These are phyloP conservation scores for Oldenlandia corymbosa DNA, from an alignment of 257 asterid species.

Conservation along the genomic window DNA sequence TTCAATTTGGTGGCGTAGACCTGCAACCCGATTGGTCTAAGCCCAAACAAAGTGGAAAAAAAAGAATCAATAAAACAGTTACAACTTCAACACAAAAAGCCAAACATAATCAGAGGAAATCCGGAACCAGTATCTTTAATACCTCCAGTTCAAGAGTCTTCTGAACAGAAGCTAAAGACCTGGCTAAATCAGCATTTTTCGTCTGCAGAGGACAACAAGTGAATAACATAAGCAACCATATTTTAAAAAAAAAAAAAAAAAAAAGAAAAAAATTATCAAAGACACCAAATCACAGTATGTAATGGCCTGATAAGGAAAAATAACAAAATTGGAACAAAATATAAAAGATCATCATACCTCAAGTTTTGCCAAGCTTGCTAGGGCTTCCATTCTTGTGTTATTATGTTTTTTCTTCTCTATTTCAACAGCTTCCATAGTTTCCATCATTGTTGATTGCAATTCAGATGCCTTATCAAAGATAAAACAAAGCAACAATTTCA, in stretches of 20 bases:
- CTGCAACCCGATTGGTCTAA: conserved; percentile 61
- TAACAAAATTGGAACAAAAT: conserved; percentile 12
- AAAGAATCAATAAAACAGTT: neutral
- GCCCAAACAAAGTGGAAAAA: conserved; percentile 25
- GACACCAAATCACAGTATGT: neutral
- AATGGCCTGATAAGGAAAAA: neutral
- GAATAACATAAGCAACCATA: conserved; percentile 3
- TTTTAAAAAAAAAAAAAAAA: neutral
- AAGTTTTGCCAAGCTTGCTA: conserved; percentile 62
- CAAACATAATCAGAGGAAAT: conserved; percentile 5
- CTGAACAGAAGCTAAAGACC: conserved; percentile 73
- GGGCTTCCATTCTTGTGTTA: conserved; percentile 87
- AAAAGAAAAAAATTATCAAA: neutral
- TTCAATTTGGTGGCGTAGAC: conserved; percentile 61
- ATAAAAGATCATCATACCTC: conserved; percentile 44
- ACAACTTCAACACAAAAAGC: neutral
- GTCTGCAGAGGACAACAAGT: conserved; percentile 46
- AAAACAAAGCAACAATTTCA: neutral
- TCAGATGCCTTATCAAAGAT: conserved; percentile 66
- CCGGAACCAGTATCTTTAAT: conserved; percentile 20
- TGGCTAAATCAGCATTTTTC: conserved; percentile 80
- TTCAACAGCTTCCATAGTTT: conserved; percentile 94
- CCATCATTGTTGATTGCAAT: conserved; percentile 85
- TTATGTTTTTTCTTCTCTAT: conserved; percentile 92
- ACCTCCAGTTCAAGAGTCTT: conserved; percentile 86